Evolutionary conservation across 371 early-diverging fungal species (phyloP).

Genomic region (Catenaria anguillulae): DNA sequence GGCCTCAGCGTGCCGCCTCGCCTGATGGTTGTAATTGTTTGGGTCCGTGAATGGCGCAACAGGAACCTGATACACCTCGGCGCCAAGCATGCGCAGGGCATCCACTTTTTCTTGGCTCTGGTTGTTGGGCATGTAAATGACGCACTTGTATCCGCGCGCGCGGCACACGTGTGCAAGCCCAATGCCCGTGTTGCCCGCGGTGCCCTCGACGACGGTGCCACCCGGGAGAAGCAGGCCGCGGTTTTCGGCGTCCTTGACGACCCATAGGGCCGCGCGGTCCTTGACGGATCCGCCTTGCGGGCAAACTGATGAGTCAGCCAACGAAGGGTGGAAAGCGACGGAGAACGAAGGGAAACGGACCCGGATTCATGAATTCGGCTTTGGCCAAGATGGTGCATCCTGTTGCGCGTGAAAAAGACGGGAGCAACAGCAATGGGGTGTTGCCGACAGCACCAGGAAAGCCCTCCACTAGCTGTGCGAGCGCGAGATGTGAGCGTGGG

Average conservation of each 20-base stretch:
- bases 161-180: slow-evolving; percentile 90
- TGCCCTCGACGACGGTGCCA: slow-evolving; percentile 91
- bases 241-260: slow-evolving; percentile 86
- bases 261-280: slow-evolving; percentile 84
- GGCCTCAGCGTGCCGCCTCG: slow-evolving; percentile 61
- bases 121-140: slow-evolving; percentile 93
- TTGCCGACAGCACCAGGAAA: slow-evolving; percentile 86
- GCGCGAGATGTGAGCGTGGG: no score
- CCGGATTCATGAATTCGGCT: slow-evolving; percentile 97
- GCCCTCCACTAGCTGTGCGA: slow-evolving; percentile 45
- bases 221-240: slow-evolving; percentile 59
- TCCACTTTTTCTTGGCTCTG: slow-evolving; percentile 92
- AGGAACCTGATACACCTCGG: slow-evolving; percentile 75
- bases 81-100: slow-evolving; percentile 75
- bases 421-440: slow-evolving; percentile 63
- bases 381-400: slow-evolving; percentile 81
- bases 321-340: no score
- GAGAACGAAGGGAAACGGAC: no score
- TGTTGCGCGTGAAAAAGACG: slow-evolving; percentile 58
- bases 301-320: no score
- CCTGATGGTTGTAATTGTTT: slow-evolving; percentile 89
- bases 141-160: slow-evolving; percentile 86
- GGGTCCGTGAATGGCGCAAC: slow-evolving; percentile 84
- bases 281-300: slow-evolving; percentile 93
- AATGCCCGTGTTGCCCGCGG: slow-evolving; percentile 77